Base-by-base conservation (phyloP, 2,329 filamentous ascomycete species). In the Colletotrichum melonis region DNA sequence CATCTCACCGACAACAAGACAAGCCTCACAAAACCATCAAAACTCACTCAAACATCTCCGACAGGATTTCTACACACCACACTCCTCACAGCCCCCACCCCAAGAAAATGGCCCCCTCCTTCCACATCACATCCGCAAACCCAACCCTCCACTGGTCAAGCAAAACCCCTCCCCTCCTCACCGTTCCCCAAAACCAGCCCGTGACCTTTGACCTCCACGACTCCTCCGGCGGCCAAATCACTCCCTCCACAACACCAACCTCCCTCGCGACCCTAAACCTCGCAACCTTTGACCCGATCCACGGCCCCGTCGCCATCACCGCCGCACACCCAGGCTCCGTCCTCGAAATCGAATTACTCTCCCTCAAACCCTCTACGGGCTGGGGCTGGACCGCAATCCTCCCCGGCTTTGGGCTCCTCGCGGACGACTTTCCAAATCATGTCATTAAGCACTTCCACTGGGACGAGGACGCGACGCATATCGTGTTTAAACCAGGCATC, bases 331-430 rank as follows among this genome's bases (percentile, higher is more conserved):
- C 87, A 0, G 88, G 88, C 52, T 87, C 89, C 76, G 84, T 88
- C 2, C 81, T 89, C 32, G 85, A 86, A 73, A 81, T 89, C 55
- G 87, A 89, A 55, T 80, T 89, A 63, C 81, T 88, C 19, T 81
- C 83, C 28, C 80, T 89, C 5, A 75, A n/a, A n/a, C 42, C 82
- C 68, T 81, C 85, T 5, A 83, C 82, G 3, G 80, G 82, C 67
- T 89, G 85, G 81, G 88, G 87, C 35, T 89, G 87, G 87, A 88
- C 87, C 0, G 85, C 84, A n/a, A 82, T 89, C 35, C 81, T 89
- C 63, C 85, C 85, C 1, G 82, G 81, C 22, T 88, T 89, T 74
- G 88, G 88, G 4, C 81, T 89, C 8, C 77, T 89, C 16, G 79
- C 82, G 3, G 86, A 88, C 60, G 86, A 88, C 59, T 88, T 86